A percentile compares a stretch with the other conserved stretches of the same genome.
Conservation (phyloP, 2,329 filamentous ascomycete genomes). For the Penicillium decumbens region DNA sequence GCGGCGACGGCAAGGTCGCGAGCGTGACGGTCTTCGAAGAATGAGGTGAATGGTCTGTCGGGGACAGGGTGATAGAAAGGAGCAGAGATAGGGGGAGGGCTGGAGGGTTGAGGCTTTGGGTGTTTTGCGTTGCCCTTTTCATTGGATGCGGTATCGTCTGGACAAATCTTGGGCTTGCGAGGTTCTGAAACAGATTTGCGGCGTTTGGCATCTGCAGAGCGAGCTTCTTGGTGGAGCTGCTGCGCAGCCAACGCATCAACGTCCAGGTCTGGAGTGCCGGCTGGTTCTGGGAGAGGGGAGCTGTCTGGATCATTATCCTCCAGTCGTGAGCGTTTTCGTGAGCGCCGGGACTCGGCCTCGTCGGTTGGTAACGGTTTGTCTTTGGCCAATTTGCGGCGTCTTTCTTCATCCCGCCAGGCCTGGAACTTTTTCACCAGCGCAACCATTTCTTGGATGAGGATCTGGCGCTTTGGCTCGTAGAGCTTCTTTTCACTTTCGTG, state of each 20-base stretch:
- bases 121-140: constrained; percentile 28
- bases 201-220: constrained; percentile 47
- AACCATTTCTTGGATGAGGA: constrained; percentile 80
- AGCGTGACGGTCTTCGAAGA: constrained; percentile 75
- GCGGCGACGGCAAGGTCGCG: constrained; percentile 70
- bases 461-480: constrained; percentile 77
- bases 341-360: constrained; percentile 5
- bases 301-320: constrained; percentile 49
- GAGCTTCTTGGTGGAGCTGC: constrained; percentile 70
- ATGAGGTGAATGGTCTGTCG: constrained; percentile 71
- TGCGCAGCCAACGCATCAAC: constrained; percentile 66
- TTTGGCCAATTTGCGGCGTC: constrained; percentile 70
- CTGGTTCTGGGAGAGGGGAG: constrained; percentile 39
- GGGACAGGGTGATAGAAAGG: constrained; percentile 22
- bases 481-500: constrained; percentile 81
- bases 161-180: constrained; percentile 11
- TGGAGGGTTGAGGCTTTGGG: constrained; percentile 14
- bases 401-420: constrained; percentile 84
- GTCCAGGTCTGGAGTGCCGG: constrained; percentile 55
- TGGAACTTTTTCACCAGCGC: constrained; percentile 81
- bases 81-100: constrained; percentile 4
- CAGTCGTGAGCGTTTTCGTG: constrained; percentile 14
- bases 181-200: constrained; percentile 21
- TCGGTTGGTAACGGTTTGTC: constrained; percentile 49
- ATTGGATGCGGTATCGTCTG: constrained; percentile 1